phyloP scores from a whole-genome alignment of 2,329 filamentous ascomycete species.

The Penicillium sclerotiorum region DNA sequence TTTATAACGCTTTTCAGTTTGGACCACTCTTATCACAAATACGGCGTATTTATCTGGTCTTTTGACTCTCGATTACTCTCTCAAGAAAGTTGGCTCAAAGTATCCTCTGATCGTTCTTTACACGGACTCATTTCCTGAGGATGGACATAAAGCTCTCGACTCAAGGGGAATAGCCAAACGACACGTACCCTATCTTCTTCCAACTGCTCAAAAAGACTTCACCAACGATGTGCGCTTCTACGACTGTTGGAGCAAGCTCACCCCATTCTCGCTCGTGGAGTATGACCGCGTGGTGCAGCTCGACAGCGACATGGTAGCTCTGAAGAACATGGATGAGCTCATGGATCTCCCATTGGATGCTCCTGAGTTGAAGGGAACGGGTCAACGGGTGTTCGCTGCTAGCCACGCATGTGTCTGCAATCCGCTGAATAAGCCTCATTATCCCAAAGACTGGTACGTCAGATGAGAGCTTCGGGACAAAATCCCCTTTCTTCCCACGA shows the following conservation, averaged over 20 bases:
- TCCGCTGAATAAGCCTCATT: constrained; percentile 75
- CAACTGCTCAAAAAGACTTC: constrained; percentile 67
- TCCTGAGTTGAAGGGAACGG: constrained; percentile 49
- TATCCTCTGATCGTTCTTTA: constrained; percentile 84
- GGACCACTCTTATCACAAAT: constrained; percentile 87
- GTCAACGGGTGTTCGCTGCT: constrained; percentile 74
- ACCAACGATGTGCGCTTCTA: constrained; percentile 80
- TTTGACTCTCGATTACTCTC: constrained; percentile 76
- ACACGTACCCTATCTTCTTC: constrained; percentile 72
- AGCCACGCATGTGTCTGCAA: constrained; percentile 87
- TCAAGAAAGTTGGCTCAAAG: constrained; percentile 64
- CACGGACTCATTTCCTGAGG: constrained; percentile 71
- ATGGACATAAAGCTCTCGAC: constrained; percentile 70
- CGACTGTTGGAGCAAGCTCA: constrained; percentile 87
- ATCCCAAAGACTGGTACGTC: constrained; percentile 70
- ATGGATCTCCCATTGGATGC: constrained; percentile 78
- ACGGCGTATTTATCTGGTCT: constrained; percentile 79
- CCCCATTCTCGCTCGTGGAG: constrained; percentile 73
- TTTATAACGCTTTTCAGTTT: constrained; percentile 61
- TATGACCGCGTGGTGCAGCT: constrained; percentile 81
- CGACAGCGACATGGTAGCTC: constrained; percentile 84
- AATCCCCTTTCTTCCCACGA: neutral
- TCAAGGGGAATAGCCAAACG: constrained; percentile 70
- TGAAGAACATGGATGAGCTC: constrained; percentile 86
- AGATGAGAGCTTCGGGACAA: neutral